Evolutionary conservation across 1,284 basidiomycete genomes (phyloP).

Genomic region (Tetrapyrgos nigripes): DNA sequence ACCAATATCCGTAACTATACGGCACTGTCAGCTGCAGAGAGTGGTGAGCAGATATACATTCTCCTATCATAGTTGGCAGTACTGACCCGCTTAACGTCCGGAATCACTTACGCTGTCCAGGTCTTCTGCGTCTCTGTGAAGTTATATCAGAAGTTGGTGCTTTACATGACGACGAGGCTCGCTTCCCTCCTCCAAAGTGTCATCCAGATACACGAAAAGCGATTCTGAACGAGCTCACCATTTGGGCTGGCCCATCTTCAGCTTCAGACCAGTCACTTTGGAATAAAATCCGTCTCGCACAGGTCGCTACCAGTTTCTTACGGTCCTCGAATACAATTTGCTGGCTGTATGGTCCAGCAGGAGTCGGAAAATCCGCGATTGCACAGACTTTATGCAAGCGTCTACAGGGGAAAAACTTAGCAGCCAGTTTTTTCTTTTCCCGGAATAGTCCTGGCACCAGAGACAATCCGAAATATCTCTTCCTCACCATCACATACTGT

Average conservation of each 20-base stretch:
- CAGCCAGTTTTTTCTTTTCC: constrained; percentile 26
- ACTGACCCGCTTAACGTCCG: no score
- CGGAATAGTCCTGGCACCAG: not conserved
- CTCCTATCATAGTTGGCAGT: no score
- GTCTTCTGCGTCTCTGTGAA: no score
- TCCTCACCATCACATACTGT: constrained; percentile 7
- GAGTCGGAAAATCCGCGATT: constrained; percentile 26
- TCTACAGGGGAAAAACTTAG: constrained; percentile 9
- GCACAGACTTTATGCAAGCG: no score
- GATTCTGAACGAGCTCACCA: not conserved
- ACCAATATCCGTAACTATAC: no score
- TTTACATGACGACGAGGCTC: constrained; percentile 6
- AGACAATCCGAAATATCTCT: not conserved
- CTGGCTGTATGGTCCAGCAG: constrained; percentile 24
- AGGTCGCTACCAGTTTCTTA: no score
- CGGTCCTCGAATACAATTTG: no score
- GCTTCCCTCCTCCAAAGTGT: constrained; percentile 9
- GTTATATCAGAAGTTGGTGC: not conserved
- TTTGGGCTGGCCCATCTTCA: constrained; percentile 2
- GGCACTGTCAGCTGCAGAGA: no score
- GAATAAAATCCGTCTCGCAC: no score
- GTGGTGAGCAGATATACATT: no score
- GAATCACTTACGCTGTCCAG: no score
- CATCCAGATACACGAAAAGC: constrained; percentile 5
- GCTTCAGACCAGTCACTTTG: no score